A percentile compares a stretch with the other conserved stretches of the same genome.
phyloP scores from a whole-genome alignment of 495 filamentous ascomycete species.

The Jackrogersella minutella region DNA sequence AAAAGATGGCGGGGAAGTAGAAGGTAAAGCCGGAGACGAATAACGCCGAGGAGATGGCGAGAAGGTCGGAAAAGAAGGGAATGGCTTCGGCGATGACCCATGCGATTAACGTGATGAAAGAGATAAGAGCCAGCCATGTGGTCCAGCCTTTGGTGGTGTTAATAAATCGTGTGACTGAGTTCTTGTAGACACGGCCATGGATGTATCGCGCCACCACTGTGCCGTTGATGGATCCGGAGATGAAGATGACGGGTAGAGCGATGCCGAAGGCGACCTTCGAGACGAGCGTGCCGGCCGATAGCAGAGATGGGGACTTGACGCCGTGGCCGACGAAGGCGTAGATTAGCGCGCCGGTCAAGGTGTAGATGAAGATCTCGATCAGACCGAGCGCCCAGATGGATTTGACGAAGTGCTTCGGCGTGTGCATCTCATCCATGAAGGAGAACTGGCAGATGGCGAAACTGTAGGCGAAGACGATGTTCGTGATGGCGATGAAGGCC shows the following conservation, averaged over 20 bases:
- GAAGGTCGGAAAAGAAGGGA: conserved; percentile 73
- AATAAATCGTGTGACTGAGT: conserved; percentile 64
- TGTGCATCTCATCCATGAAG: conserved; percentile 80
- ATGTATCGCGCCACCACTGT: conserved; percentile 69
- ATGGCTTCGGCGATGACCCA: conserved; percentile 78
- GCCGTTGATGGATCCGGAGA: conserved; percentile 69
- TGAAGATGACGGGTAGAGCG: conserved; percentile 82
- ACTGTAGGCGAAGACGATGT: conserved; percentile 78
- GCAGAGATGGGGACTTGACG: conserved; percentile 75
- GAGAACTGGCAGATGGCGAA: conserved; percentile 77
- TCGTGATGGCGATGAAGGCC: conserved; percentile 71
- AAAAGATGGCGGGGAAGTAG: conserved; percentile 70
- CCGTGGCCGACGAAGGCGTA: conserved; percentile 75
- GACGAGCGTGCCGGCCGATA: conserved; percentile 66
- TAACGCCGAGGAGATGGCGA: conserved; percentile 67
- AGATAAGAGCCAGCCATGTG: conserved; percentile 67
- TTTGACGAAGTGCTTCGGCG: conserved; percentile 71
- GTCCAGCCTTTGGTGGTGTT: conserved; percentile 65
- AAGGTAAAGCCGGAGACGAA: conserved; percentile 72
- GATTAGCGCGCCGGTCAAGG: conserved; percentile 70
- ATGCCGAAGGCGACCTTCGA: conserved; percentile 81
- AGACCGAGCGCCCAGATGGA: conserved; percentile 70
- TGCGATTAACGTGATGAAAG: conserved; percentile 67
- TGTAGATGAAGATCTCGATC: conserved; percentile 73
- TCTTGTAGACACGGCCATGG: conserved; percentile 66